Evolutionary conservation across 1,139 yeast species (phyloP).

Genomic region (Kurtzmaniella quercitrusa): DNA sequence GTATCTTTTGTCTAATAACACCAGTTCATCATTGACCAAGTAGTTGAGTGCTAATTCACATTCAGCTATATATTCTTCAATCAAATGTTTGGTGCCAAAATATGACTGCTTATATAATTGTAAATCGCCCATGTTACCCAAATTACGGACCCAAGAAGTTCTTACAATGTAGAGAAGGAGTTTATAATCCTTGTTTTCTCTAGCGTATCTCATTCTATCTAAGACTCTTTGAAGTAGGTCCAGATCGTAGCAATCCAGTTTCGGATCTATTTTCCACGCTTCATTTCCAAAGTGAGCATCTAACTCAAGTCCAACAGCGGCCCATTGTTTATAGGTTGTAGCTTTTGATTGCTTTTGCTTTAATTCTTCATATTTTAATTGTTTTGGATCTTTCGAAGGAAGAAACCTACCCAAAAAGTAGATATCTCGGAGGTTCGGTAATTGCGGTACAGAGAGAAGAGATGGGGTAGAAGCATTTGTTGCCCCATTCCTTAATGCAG

Average conservation of each 20-base stretch:
- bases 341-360: conserved; percentile 54
- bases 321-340: conserved; percentile 69
- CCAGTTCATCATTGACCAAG: conserved; percentile 36
- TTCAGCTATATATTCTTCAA: conserved; percentile 79
- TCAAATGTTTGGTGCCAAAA: conserved; percentile 79
- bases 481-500: background rate
- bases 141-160: conserved; percentile 79
- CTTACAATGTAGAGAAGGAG: conserved; percentile 68
- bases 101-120: conserved; percentile 72
- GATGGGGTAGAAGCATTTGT: background rate
- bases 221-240: conserved; percentile 52
- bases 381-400: conserved; percentile 25
- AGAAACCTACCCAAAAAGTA: conserved; percentile 13
- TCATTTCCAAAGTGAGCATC: conserved; percentile 64
- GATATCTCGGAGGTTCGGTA: background rate
- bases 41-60: conserved; percentile 62
- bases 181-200: conserved; percentile 54
- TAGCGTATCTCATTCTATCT: conserved; percentile 56
- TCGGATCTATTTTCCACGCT: conserved; percentile 64
- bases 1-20: conserved; percentile 61
- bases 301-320: conserved; percentile 52
- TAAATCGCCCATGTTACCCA: conserved; percentile 85
- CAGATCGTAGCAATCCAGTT: conserved; percentile 68
- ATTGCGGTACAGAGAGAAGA: conserved; percentile 3
- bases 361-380: conserved; percentile 24